Evolutionary conservation across 2,329 filamentous ascomycete species (phyloP), one percentile per base, ranked within the genome.

Genomic region (Xylaria sp.): DNA sequence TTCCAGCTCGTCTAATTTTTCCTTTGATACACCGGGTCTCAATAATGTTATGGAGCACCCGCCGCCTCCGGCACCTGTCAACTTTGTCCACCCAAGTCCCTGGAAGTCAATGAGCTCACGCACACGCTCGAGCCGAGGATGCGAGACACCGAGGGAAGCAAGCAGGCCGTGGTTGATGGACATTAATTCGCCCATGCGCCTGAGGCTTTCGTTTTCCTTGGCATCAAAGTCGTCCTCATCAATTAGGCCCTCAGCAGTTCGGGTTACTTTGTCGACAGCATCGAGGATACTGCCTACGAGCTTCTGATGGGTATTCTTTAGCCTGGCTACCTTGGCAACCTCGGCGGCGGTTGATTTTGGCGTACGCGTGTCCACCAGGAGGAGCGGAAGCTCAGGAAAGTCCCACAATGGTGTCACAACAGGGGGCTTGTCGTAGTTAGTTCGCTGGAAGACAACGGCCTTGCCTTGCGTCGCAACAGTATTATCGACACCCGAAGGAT

Each of bases 401-500:
- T 93, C 90, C 83, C 91, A 93, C 0, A 99, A 81, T 0, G 94
- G 88, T 12, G 86, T 88, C 4, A 98, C 94, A 0, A 83, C 83
- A 0, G 95, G 94, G 2, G 94, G 93, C 78, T 91, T 91, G 67
- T 85, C 85, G 80, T 94, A 93, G 78, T 97, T 92, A 60, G 85
- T 87, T 62, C 94, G 88, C 76, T 95, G 91, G 82, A 97, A 99
- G 2, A 98, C 85, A 1, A 99, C 94, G 0, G 94, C 96, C 82
- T 97, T 98, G 66, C 96, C 96, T 76, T 97, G 93, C 13, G 94
- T 92, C 13, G 95, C 88, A 34, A 99, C 95, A 2, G 96, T 99
- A 81, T 99, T 99, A 82, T 99, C 96, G 52, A 99, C 93, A 0
- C 96, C 96, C 0, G 94, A 97, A 0, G 96, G 96, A 77, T 97